A percentile compares a stretch with the other conserved stretches of the same genome.
These are phyloP conservation scores for Physaria fendleri DNA, from an alignment of 345 rosid genomes.

Conservation along the genomic window DNA sequence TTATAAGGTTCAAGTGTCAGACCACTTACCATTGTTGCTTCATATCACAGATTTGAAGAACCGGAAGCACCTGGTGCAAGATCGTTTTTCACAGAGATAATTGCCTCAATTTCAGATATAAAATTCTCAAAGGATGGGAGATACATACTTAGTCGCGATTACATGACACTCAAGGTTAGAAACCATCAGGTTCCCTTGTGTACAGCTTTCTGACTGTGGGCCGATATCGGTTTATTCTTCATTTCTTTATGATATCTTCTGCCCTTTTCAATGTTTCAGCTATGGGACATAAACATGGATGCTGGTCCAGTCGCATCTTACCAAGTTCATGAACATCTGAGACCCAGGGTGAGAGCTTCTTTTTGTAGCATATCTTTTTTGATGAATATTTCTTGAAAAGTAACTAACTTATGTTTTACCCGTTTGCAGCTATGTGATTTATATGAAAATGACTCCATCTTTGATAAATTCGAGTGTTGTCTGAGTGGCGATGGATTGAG, in stretches of 20 bases:
- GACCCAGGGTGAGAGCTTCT: slow-evolving; percentile 62
- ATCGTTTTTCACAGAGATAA: slow-evolving; percentile 98
- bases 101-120: slow-evolving; percentile 96
- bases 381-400: not conserved
- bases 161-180: slow-evolving; percentile 96
- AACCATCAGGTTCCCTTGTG: not conserved
- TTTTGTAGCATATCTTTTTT: slow-evolving; percentile 2
- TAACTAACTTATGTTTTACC: slow-evolving; percentile 4
- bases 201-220: slow-evolving; percentile 7
- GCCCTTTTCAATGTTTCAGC: slow-evolving; percentile 27
- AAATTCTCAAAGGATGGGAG: slow-evolving; percentile 89
- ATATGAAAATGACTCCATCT: slow-evolving; percentile 97
- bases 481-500: slow-evolving; percentile 91
- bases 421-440: slow-evolving; percentile 79
- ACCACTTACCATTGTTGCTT: slow-evolving; percentile 11
- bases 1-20: not conserved
- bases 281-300: slow-evolving; percentile 99
- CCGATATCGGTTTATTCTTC: not conserved
- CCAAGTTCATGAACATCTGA: slow-evolving; percentile 93
- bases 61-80: slow-evolving; percentile 83
- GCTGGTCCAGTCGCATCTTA: slow-evolving; percentile 96
- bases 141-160: slow-evolving; percentile 92
- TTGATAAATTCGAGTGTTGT: slow-evolving; percentile 98
- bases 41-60: slow-evolving; percentile 80
- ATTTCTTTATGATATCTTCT: slow-evolving; percentile 10